Evolutionary conservation across 176 grass and related monocot species (phyloP), one percentile per base, ranked within the genome.

Genomic region (Aegilops bicornis): DNA sequence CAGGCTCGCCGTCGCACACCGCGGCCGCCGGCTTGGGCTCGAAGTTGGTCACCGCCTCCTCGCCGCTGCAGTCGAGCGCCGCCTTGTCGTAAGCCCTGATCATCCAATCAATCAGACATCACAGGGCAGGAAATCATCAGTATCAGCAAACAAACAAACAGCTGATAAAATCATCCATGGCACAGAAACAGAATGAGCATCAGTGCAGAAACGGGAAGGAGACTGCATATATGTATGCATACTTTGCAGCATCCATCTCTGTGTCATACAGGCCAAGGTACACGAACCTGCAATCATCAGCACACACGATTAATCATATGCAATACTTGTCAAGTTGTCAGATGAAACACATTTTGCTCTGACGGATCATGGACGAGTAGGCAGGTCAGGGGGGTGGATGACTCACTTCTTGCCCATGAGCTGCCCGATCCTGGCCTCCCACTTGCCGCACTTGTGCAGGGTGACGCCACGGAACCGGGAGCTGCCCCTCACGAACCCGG

Each of bases 251-350:
- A 67, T 95, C 93, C 59, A 73, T 60, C 89, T 95, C 93, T 0
- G 93, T 95, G 78, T 93, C 89, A 45, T 87, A 95, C 20, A 95
- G 89, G 73, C 93, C 93, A 10, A 95, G 93, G 71, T 95, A 95
- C 27, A 95, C 87, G 16, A 87, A 95, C 73, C 93, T 95, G 91
- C 58, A 17, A 22, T 47, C 35, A 73, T 12, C 65, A 75, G n/a
- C 65, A 58, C 32, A 75, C 63, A 14, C 3, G 61, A 64, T 64
- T 24, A 63, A 39, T 39, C 37, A 39, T 1, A 39, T 27, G 27
- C 27, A 27, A 27, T 27, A 27, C 27, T 27, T 27, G 27, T 27
- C 27, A 27, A 27, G 27, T 27, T 27, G 27, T 27, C 27, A 27
- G 27, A 27, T 31, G 30, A 31, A 31, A 31, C 35, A 36, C 35